Evolutionary conservation across 73 alveolate species (phyloP), one percentile per base, ranked within the genome.

Genomic region (Breviolum minutum): DNA sequence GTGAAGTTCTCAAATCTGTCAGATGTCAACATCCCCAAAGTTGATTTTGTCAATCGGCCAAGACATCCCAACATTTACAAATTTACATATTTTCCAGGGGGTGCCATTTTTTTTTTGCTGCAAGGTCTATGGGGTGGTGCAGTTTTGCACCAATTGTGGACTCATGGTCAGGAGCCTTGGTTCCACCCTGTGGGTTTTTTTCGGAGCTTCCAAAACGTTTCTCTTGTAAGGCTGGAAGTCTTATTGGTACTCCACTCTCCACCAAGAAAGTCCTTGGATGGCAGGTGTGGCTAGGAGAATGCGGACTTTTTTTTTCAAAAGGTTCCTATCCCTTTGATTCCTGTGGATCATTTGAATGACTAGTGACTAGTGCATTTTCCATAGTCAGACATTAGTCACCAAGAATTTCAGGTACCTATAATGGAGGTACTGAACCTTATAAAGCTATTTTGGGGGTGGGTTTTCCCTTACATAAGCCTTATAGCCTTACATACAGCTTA

Each of bases 41-140:
- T n/a, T n/a, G n/a, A n/a, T n/a, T n/a, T n/a, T 73, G 24, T 30
- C 86, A 27, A 79, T n/a, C n/a, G n/a, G n/a, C n/a, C n/a, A n/a
- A 79, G 63, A 40, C 54, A 40, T 40, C 54, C n/a, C n/a, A n/a
- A n/a, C n/a, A n/a, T n/a, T n/a, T n/a, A 40, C 54, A 40, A 40
- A 40, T 40, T 40, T n/a, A 40, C 54, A 40, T 40, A 40, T 30
- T 11, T 22, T 63, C 27, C 26, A 30, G 17, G 10, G 63, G 24
- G 4, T 61, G n/a, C 86, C 86, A 77, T 17, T 7, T 12, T 27
- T 77, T 22, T 60, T n/a, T n/a, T 17, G 89, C 89, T 29, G 13
- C 20, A 19, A 92, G 98, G 98, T 92, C 98, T 92, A 74, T 62
- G 98, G 98, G 68, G 86, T 92, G 14, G 98, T 92, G 17, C 98